These are phyloP conservation scores for Tilletia indica DNA, from an alignment of 1,284 basidiomycete genomes.

Conservation along the genomic window DNA sequence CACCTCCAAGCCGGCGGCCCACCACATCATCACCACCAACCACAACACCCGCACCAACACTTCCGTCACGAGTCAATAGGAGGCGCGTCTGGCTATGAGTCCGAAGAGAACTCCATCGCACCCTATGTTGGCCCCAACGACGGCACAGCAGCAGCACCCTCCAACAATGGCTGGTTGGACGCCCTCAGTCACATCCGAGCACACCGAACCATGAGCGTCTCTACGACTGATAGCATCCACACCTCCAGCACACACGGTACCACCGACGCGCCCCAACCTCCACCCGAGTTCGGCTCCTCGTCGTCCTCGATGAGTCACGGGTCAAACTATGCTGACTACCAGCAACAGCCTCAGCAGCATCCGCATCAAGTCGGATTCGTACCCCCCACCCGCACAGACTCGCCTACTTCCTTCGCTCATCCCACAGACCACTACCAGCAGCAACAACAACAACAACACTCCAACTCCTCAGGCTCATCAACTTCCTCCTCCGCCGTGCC, in stretches of 20 bases:
- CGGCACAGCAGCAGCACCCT: no score
- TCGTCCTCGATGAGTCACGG: neutral
- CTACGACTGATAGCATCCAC: slow-evolving; percentile 4
- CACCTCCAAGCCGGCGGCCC: neutral
- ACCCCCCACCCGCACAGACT: slow-evolving; percentile 31
- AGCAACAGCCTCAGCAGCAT: slow-evolving; percentile 27
- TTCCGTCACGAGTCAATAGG: neutral
- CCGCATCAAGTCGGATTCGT: slow-evolving; percentile 28
- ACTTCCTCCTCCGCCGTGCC: neutral
- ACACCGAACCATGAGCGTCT: slow-evolving; percentile 1
- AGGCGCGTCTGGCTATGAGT: neutral
- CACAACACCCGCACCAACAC: neutral
- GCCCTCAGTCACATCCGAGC: slow-evolving; percentile 2
- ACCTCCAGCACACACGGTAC: slow-evolving; percentile 5
- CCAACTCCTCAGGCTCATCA: neutral
- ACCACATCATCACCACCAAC: neutral
- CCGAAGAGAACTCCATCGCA: neutral
- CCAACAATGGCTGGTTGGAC: neutral
- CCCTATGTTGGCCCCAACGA: no score
- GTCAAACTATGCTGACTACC: slow-evolving; percentile 23
- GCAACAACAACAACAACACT: neutral
- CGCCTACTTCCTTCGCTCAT: slow-evolving; percentile 30
- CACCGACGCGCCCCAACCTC: neutral
- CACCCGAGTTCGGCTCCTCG: neutral
- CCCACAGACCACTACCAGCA: neutral